Base-by-base conservation (phyloP, 768 basidiomycete species). In the Russula vinacea region DNA sequence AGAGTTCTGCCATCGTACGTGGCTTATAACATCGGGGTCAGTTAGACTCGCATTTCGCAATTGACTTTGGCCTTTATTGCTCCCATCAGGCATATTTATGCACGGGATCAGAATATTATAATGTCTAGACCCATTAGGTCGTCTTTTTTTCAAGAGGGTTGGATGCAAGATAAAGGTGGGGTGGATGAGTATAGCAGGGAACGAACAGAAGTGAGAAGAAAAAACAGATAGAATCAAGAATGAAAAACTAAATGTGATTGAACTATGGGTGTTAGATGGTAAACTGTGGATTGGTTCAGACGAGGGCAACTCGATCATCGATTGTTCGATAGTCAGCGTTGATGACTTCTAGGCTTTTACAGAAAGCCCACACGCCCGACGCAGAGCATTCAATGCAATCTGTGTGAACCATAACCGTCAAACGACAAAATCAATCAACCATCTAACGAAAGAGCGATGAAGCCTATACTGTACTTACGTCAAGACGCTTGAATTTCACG, bases 401-500 rank as follows among this genome's bases (percentile, higher is more conserved):
- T 64, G 32, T 22, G 45, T 37, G 51, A 13, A 47, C 13, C 14
- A n/a, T 1, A 26, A 14, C 45, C n/a, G 11, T 47, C 45, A 22
- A 22, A 13, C 5, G 29, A 42, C 26, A 17, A 19, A 45, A 17
- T 2, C 5, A 29, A 29, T 29, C 29, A 29, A 29, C 29, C 5
- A 14, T 19, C n/a, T 29, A 4, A 54, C 24, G 39, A 29, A 35
- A 19, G n/a, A 5, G n/a, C 33, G 22, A 33, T 11, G 7, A 10
- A 45, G 19, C 42, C 42, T 9, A 44, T 22, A 10, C 2, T 44
- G 14, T 5, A 59, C 62, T 24, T 24, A 64, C 57, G 5, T 32
- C 14, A 32, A 58, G 42, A 39, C 44, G 62, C 57, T 53, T 64
- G 17, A 32, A 39, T 54, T 59, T 64, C 24, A 44, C 39, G 13